Conservation (phyloP, 768 basidiomycete genomes). For the Boletus tylopilopsis region DNA sequence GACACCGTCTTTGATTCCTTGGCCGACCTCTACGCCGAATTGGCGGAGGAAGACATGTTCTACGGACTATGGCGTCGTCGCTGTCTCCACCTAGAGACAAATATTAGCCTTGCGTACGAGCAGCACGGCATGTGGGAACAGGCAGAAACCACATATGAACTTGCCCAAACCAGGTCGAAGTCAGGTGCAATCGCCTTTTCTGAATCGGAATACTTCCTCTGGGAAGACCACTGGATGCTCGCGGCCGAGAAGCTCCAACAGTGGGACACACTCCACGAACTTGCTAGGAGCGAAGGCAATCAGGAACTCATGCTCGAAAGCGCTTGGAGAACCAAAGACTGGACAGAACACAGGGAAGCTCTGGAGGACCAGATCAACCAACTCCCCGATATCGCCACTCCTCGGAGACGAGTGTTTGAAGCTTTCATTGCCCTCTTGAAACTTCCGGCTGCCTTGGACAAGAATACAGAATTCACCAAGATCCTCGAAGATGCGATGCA, state of each 20-base stretch:
- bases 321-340: constrained; percentile 92
- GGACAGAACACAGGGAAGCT: constrained; percentile 74
- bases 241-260: constrained; percentile 95
- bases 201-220: constrained; percentile 93
- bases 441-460: constrained; percentile 73
- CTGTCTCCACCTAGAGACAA: constrained; percentile 85
- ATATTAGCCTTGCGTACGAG: constrained; percentile 83
- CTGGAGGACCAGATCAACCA: constrained; percentile 79
- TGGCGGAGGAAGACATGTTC: constrained; percentile 95
- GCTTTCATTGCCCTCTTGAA: constrained; percentile 89
- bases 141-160: constrained; percentile 84
- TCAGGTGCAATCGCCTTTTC: constrained; percentile 82
- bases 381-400: constrained; percentile 85
- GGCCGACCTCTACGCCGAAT: constrained; percentile 91
- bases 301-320: constrained; percentile 91
- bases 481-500: constrained; percentile 97
- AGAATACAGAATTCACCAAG: constrained; percentile 83
- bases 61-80: constrained; percentile 95
- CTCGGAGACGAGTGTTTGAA: constrained; percentile 96
- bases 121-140: constrained; percentile 98
- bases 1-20: constrained; percentile 88
- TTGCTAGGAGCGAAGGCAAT: constrained; percentile 85
- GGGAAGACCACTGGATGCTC: constrained; percentile 99
- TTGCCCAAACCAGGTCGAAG: constrained; percentile 82
- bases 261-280: constrained; percentile 93